Evolutionary conservation across 2,329 filamentous ascomycete genomes (phyloP), one percentile per base, ranked within the genome.

Genomic region (Fusarium napiforme): DNA sequence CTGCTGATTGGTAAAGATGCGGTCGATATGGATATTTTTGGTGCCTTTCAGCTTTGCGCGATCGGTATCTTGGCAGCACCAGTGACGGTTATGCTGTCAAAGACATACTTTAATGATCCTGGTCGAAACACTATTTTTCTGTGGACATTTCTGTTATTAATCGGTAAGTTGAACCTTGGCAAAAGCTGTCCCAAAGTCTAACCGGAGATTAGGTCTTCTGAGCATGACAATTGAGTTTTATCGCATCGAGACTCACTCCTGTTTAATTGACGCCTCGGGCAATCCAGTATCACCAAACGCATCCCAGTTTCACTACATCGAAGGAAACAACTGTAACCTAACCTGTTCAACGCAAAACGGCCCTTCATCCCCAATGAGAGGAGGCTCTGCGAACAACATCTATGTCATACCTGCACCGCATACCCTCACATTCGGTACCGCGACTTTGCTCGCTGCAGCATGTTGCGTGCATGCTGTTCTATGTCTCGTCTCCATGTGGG

Each of bases 11-110:
- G 9, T 1, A 10, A 11, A 91, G 90, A 83, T 58, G 90, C 88
- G 19, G 86, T 92, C 19, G 91, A 93, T 75, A 88, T 93, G 87
- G 91, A 93, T 73, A 83, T 93, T 7, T 93, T 88, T 64, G 91
- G 91, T 3, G 90, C 90, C 14, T 92, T 93, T 69, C 91, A 93
- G 72, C 78, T 92, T 1, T 93, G 91, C 66, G 85, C 90, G 0
- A 90, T 93, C 42, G 91, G 89, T 18, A 90, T 92, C 21, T 74
- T 93, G 8, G 88, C 89, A 3, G 91, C 89, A 8, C 91, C 91
- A 0, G 84, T 90, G 0, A 91, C 90, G 0, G 89, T 91, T 28
- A 85, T 86, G 69, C 79, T 90, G 47, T 92, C 90, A 4, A 81
- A 81, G 21, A 93, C 90, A 0, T 93, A 93, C 76, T 92, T 92